Conservation (phyloP, 805 yeast genomes). For the Suhomyces faveliae region DNA sequence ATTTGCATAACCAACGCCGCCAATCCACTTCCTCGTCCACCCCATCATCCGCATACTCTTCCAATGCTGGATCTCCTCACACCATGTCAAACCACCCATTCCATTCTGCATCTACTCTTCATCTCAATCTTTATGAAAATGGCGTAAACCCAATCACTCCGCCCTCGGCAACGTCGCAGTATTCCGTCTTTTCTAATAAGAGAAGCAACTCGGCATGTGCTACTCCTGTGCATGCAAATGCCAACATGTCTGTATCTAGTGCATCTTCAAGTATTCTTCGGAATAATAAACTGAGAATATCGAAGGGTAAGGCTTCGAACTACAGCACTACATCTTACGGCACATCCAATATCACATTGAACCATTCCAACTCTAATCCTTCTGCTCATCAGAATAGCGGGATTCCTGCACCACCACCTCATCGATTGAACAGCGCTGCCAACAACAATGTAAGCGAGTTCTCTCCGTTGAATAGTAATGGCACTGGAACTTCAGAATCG, state of each 20-base stretch:
- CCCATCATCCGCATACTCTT: conserved; percentile 6
- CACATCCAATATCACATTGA: not conserved
- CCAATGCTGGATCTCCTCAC: conserved; percentile 4
- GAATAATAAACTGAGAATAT: conserved; percentile 12
- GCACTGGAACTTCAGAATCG: conserved; percentile 9
- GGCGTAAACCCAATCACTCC: conserved; percentile 34
- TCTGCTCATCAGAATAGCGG: not conserved
- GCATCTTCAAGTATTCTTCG: conserved; percentile 8
- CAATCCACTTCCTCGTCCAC: conserved; percentile 7
- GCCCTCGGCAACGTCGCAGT: conserved; percentile 43
- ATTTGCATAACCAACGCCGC: not conserved
- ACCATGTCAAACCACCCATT: conserved; percentile 7
- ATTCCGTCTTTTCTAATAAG: conserved; percentile 35
- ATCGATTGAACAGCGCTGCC: conserved; percentile 4
- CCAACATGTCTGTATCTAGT: conserved; percentile 4
- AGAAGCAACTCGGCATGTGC: conserved; percentile 19
- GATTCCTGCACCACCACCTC: conserved; percentile 4
- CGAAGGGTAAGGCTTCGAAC: conserved; percentile 7
- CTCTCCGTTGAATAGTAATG: conserved; percentile 8
- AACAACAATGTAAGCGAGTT: conserved; percentile 8
- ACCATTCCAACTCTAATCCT: conserved; percentile 1
- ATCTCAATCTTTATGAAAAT: conserved; percentile 6
- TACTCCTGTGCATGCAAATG: conserved; percentile 23
- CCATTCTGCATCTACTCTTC: conserved; percentile 4
- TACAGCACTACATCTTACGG: conserved; percentile 1